Percentiles rank a stretch among this genome's conserved stretches.
phyloP scores from a whole-genome alignment of 768 basidiomycete genomes.

The Auriscalpium vulgare region DNA sequence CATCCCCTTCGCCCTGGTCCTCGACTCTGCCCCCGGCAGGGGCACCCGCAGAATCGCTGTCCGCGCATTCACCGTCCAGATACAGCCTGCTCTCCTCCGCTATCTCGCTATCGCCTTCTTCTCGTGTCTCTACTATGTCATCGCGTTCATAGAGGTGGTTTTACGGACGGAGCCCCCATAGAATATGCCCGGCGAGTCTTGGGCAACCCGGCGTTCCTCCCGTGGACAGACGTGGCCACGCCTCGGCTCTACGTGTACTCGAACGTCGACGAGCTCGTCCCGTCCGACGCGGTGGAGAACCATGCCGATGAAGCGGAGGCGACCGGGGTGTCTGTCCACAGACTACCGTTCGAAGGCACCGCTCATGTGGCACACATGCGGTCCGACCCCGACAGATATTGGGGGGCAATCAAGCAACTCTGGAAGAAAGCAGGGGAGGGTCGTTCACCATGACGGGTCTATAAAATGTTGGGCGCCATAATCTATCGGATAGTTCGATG shows the following conservation, averaged over 20 bases:
- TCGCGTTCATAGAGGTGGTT: background rate
- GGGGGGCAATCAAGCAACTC: conserved; percentile 11
- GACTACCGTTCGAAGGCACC: conserved; percentile 26
- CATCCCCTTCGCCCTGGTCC: conserved; percentile 8
- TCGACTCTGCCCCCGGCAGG: conserved; percentile 14
- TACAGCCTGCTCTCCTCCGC: conserved; percentile 3
- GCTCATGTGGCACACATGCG: conserved; percentile 27
- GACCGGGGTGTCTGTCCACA: conserved; percentile 19
- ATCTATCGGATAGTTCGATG: too few species aligned
- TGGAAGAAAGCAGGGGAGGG: conserved; percentile 5
- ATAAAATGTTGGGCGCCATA: too few species aligned
- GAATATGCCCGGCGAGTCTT: background rate
- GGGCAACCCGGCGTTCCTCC: conserved; percentile 20
- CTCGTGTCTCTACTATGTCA: background rate
- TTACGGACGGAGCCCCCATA: background rate
- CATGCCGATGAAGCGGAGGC: conserved; percentile 20
- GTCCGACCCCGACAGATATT: conserved; percentile 18
- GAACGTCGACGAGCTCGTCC: conserved; percentile 23
- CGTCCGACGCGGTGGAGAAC: conserved; percentile 19
- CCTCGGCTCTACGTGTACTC: conserved; percentile 31
- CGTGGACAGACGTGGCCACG: conserved; percentile 24
- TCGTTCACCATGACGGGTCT: too few species aligned
- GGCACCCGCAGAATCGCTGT: background rate
- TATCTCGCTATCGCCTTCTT: background rate
- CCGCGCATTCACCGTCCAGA: conserved; percentile 11